Evolutionary conservation across 306 rosid species (phyloP).

Genomic region (Carpinus viminea): DNA sequence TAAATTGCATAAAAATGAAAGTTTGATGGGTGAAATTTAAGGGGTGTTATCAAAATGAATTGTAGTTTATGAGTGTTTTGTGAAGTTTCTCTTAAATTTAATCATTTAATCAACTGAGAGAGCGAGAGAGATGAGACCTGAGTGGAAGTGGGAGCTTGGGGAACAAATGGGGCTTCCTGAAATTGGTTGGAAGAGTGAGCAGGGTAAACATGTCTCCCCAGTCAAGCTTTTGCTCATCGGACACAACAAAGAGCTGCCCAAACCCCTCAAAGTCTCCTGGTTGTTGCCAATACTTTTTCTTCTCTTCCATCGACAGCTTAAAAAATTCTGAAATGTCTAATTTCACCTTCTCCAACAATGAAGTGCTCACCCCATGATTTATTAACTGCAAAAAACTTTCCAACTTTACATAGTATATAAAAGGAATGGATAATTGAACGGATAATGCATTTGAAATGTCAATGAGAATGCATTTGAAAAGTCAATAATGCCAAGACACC

Average conservation of each 20-base stretch:
- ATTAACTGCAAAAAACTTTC: slow-evolving; percentile 10
- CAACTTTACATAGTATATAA: no score
- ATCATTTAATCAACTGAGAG: no score
- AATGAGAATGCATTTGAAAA: no score
- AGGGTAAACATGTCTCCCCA: neutral
- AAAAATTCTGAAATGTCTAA: slow-evolving; percentile 30
- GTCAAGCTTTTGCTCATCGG: slow-evolving; percentile 35
- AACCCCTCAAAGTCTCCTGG: slow-evolving; percentile 42
- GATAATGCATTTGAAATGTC: no score
- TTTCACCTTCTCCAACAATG: slow-evolving; percentile 43
- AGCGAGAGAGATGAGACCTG: slow-evolving; percentile 20
- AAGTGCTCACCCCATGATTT: slow-evolving; percentile 39
- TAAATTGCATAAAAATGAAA: no score
- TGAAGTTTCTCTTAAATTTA: no score
- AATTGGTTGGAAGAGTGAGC: slow-evolving; percentile 15
- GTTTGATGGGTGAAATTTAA: no score
- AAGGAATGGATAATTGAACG: no score
- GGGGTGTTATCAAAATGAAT: no score
- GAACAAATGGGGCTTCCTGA: slow-evolving; percentile 50
- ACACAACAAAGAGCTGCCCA: slow-evolving; percentile 48
- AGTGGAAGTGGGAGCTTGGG: slow-evolving; percentile 39
- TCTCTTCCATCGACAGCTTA: slow-evolving; percentile 43
- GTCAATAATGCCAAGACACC: no score
- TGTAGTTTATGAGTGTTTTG: no score
- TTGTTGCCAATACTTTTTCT: slow-evolving; percentile 34